Evolutionary conservation across 352 stramenopile genomes (phyloP).

Genomic region (Phytopythium boreale): DNA sequence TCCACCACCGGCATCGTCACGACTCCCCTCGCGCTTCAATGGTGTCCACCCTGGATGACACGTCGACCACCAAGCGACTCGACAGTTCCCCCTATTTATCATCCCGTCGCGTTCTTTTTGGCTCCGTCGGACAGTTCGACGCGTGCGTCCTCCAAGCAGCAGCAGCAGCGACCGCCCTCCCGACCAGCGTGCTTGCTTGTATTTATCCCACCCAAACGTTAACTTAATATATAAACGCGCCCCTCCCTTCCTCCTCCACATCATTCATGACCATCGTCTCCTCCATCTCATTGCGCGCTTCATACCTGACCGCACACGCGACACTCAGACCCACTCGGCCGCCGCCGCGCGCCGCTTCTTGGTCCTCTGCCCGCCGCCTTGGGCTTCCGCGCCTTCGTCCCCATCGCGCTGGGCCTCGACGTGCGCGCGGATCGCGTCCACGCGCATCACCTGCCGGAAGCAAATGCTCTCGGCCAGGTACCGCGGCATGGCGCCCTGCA

Average conservation of each 20-base stretch:
- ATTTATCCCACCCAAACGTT: not conserved
- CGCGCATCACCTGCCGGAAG: constrained; percentile 66
- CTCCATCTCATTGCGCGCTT: not conserved
- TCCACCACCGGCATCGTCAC: not conserved
- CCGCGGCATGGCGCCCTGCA: constrained; percentile 44
- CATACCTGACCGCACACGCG: not conserved
- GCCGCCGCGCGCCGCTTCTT: not conserved
- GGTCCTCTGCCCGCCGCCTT: too few species aligned
- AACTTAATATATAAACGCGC: constrained; percentile 2
- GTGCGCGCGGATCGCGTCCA: constrained; percentile 45
- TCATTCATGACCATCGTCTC: not conserved
- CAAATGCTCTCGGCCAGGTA: constrained; percentile 76
- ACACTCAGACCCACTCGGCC: constrained; percentile 1
- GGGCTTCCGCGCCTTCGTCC: too few species aligned
- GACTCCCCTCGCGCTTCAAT: not conserved
- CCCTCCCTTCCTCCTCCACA: not conserved
- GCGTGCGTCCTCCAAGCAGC: not conserved
- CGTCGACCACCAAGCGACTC: not conserved
- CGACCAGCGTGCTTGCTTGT: not conserved
- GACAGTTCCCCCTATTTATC: not conserved
- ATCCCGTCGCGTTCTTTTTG: not conserved
- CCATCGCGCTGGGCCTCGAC: constrained; percentile 35
- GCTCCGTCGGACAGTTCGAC: not conserved
- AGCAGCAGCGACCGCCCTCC: not conserved
- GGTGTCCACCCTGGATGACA: not conserved